A percentile compares a stretch with the other conserved stretches of the same genome.
These are phyloP conservation scores for Coffea humblotiana DNA, from an alignment of 305 asterid species.

Conservation along the genomic window DNA sequence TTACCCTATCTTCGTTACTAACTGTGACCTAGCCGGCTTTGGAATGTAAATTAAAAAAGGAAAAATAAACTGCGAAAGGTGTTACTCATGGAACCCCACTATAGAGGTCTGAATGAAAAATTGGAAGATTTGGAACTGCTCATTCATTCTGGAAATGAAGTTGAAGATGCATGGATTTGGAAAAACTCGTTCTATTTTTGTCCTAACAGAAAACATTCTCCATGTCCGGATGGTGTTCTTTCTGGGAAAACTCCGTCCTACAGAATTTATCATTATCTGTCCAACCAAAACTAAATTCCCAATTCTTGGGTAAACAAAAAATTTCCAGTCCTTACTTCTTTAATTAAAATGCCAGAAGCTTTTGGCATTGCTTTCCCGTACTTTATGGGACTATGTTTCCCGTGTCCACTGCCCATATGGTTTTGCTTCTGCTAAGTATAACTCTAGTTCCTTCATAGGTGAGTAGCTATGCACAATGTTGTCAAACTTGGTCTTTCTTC, in stretches of 20 bases:
- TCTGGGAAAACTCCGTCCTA: neutral
- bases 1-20: neutral
- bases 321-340: slow-evolving; percentile 15
- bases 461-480: neutral
- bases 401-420: slow-evolving; percentile 41
- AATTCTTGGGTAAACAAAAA: neutral
- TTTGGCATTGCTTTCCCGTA: slow-evolving; percentile 58
- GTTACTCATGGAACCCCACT: neutral
- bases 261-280: slow-evolving; percentile 3
- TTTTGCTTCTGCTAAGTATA: slow-evolving; percentile 27
- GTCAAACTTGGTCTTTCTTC: slow-evolving; percentile 1
- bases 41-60: neutral
- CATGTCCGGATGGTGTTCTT: slow-evolving; percentile 1
- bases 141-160: neutral
- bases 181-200: neutral
- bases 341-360: slow-evolving; percentile 28
- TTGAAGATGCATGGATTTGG: neutral
- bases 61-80: neutral
- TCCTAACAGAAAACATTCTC: slow-evolving; percentile 12
- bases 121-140: neutral
- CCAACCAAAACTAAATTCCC: slow-evolving; percentile 18
- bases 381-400: slow-evolving; percentile 83
- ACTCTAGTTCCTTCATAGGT: slow-evolving; percentile 19
- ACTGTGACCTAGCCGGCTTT: neutral
- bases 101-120: neutral